Evolutionary conservation across 2,329 filamentous ascomycete genomes (phyloP).

Genomic region (Pseudocercospora pini-densiflorae): DNA sequence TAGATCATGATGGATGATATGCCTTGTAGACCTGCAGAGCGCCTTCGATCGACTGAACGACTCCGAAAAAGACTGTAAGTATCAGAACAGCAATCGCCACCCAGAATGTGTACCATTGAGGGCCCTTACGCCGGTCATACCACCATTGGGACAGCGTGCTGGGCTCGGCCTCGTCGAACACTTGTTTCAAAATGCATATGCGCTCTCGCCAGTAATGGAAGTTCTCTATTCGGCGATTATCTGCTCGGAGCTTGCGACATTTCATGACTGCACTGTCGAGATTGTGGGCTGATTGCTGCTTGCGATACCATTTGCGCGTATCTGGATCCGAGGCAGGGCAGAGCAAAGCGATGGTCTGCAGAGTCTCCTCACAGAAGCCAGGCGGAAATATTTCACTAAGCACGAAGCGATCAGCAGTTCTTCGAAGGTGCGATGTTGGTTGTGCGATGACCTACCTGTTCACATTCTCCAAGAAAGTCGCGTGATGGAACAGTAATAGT

Average conservation of each 20-base stretch:
- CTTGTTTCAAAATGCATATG: slow-evolving; percentile 49
- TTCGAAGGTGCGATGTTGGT: background rate
- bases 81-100: slow-evolving; percentile 45
- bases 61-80: slow-evolving; percentile 47
- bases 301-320: slow-evolving; percentile 32
- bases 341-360: slow-evolving; percentile 45
- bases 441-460: slow-evolving; percentile 17
- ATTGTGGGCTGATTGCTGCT: slow-evolving; percentile 28
- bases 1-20: background rate
- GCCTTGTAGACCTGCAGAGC: slow-evolving; percentile 37
- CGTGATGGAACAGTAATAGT: slow-evolving; percentile 49
- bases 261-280: slow-evolving; percentile 34
- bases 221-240: slow-evolving; percentile 40
- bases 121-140: slow-evolving; percentile 48
- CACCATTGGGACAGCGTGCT: slow-evolving; percentile 48
- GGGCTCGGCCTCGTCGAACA: slow-evolving; percentile 46
- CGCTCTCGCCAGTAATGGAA: slow-evolving; percentile 51
- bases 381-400: slow-evolving; percentile 38
- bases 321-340: slow-evolving; percentile 36
- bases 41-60: slow-evolving; percentile 45
- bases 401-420: background rate
- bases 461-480: slow-evolving; percentile 43
- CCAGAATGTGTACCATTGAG: slow-evolving; percentile 56
- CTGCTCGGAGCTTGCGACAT: slow-evolving; percentile 40
- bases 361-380: slow-evolving; percentile 43